phyloP scores from a whole-genome alignment of 2,329 filamentous ascomycete genomes.

The Apiospora sp. region DNA sequence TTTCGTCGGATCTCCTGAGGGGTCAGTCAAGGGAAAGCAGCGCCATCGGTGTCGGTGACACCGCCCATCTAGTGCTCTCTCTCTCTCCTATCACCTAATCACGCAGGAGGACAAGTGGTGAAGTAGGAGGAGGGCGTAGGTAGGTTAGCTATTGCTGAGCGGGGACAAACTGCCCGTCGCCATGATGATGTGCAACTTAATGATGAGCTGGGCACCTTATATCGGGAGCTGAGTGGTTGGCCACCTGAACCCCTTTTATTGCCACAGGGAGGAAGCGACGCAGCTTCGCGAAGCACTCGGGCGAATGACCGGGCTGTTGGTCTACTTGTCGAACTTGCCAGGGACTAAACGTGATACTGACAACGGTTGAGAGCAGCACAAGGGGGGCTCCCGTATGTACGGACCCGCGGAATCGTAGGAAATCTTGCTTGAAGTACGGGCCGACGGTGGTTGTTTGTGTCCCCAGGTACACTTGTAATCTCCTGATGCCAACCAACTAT shows the following conservation, averaged over 20 bases:
- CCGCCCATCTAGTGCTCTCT: not conserved
- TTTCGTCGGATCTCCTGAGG: not conserved
- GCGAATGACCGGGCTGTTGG: not conserved
- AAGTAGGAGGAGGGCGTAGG: not conserved
- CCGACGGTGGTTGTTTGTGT: not conserved
- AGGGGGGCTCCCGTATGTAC: constrained; percentile 9
- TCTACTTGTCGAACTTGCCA: not conserved
- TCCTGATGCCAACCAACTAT: not conserved
- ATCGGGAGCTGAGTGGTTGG: not conserved
- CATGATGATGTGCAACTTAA: constrained; percentile 5
- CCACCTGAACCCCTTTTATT: not conserved
- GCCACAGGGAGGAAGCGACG: not conserved
- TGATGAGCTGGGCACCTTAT: not conserved
- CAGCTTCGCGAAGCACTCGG: not conserved
- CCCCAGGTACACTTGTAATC: not conserved
- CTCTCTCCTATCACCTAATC: not conserved
- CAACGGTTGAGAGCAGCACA: not conserved
- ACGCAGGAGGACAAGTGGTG: not conserved
- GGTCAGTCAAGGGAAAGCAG: not conserved
- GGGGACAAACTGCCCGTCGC: not conserved
- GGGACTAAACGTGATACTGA: not conserved
- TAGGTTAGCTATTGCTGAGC: not conserved
- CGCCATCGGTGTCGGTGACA: not conserved
- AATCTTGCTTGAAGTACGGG: not conserved
- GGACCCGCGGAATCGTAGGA: not conserved